Evolutionary conservation across 345 rosid species (phyloP).

Genomic region (Sisymbrium altissimum): DNA sequence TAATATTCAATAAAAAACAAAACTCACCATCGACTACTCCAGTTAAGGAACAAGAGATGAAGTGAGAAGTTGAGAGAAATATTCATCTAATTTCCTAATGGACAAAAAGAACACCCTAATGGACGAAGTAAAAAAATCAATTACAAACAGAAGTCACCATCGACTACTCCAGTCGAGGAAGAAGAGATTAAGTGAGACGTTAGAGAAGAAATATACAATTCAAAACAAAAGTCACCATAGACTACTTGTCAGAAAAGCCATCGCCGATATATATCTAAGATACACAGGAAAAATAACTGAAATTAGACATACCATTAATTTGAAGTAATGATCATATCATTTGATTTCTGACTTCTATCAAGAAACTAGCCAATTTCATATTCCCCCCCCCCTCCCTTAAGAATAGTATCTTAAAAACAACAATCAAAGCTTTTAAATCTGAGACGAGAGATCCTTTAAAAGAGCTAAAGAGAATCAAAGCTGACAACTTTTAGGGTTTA

Average conservation of each 20-base stretch:
- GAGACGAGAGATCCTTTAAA: background rate
- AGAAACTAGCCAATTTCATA: background rate
- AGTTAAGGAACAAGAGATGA: too few relatives aligned
- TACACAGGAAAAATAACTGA: background rate
- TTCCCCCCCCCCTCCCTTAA: background rate
- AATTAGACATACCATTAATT: background rate
- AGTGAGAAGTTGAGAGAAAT: too few relatives aligned
- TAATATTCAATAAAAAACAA: too few relatives aligned
- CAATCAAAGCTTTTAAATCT: constrained; percentile 2
- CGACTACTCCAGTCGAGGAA: too few relatives aligned
- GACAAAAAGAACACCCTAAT: too few relatives aligned
- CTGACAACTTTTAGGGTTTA: constrained; percentile 15
- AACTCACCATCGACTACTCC: too few relatives aligned
- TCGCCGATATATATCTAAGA: constrained; percentile 22
- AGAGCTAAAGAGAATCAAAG: background rate
- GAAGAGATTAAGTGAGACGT: too few relatives aligned
- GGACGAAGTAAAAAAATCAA: too few relatives aligned
- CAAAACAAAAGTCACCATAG: too few relatives aligned
- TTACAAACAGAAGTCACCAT: too few relatives aligned
- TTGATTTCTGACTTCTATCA: background rate
- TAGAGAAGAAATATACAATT: too few relatives aligned
- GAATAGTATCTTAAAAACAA: background rate
- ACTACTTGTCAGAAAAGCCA: constrained; percentile 92
- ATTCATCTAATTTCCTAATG: too few relatives aligned
- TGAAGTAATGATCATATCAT: background rate